Percentiles rank a stretch among this genome's conserved stretches.
phyloP scores from a whole-genome alignment of 108 stramenopile genomes.

The Pseudonitzschia multiseries region DNA sequence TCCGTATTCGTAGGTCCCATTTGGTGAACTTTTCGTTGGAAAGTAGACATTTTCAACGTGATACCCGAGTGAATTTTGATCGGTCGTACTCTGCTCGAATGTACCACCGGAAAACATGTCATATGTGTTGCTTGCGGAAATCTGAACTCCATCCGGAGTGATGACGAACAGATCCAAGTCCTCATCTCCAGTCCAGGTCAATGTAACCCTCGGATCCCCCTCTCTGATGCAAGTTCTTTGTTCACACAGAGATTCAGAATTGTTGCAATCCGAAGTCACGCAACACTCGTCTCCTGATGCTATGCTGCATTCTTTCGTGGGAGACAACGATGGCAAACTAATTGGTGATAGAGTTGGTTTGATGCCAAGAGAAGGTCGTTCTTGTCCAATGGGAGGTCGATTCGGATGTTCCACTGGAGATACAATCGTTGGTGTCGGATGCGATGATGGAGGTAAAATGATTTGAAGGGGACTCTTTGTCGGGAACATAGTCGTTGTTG shows the following conservation, averaged over 20 bases:
- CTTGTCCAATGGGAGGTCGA: conserved; percentile 13
- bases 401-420: conserved; percentile 14
- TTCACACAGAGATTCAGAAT: conserved; percentile 22
- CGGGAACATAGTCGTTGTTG: too few species aligned
- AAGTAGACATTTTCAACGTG: conserved; percentile 36
- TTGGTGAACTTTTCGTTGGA: conserved; percentile 22
- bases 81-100: conserved; percentile 13
- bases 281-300: conserved; percentile 33
- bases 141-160: conserved; percentile 27
- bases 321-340: background rate
- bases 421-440: background rate
- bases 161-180: conserved; percentile 25
- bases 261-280: conserved; percentile 24
- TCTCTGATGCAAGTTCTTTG: conserved; percentile 35
- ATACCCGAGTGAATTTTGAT: conserved; percentile 11
- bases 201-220: conserved; percentile 36
- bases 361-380: background rate
- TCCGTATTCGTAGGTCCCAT: conserved; percentile 21
- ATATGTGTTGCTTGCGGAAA: conserved; percentile 16
- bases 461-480: too few species aligned
- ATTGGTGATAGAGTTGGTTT: background rate
- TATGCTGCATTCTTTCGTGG: background rate
- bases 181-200: conserved; percentile 37
- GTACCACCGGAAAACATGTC: conserved; percentile 31
- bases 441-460: too few species aligned